A percentile compares a stretch with the other conserved stretches of the same genome.
Evolutionary conservation across 1,139 yeast species (phyloP).

Genomic region (Zygotorulaspora mrakii): DNA sequence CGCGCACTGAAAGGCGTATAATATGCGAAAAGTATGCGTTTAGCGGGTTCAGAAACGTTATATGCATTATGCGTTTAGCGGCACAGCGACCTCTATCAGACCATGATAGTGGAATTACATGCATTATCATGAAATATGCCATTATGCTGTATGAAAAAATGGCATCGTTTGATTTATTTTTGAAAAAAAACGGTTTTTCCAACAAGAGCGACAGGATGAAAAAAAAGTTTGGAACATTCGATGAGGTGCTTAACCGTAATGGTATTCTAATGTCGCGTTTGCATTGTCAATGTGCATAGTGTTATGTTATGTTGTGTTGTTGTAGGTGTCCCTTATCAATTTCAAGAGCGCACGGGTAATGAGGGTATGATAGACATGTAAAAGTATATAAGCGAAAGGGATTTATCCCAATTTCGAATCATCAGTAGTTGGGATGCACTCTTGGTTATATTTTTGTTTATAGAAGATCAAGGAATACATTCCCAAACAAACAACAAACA

Average conservation of each 20-base stretch:
- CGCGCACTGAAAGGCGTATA: too few species aligned
- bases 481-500: not conserved
- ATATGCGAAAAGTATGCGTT: slow-evolving; percentile 3
- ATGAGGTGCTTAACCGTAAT: slow-evolving; percentile 1
- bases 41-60: not conserved
- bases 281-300: too few species aligned
- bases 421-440: slow-evolving; percentile 2
- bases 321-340: slow-evolving; percentile 1
- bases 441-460: slow-evolving; percentile 2
- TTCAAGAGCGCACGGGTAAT: not conserved
- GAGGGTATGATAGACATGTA: too few species aligned
- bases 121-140: slow-evolving; percentile 1
- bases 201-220: slow-evolving; percentile 3
- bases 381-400: slow-evolving; percentile 7
- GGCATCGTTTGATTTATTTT: slow-evolving; percentile 5
- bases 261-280: too few species aligned
- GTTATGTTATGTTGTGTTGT: not conserved
- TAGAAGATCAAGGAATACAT: slow-evolving; percentile 9
- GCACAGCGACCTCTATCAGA: slow-evolving; percentile 2
- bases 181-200: not conserved
- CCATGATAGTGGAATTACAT: not conserved
- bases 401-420: slow-evolving; percentile 1
- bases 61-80: slow-evolving; percentile 10
- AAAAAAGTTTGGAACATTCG: slow-evolving; percentile 4
- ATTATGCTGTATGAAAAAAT: slow-evolving; percentile 1